Evolutionary conservation across 2,329 filamentous ascomycete species (phyloP).

Genomic region (Ophiostoma piceae): DNA sequence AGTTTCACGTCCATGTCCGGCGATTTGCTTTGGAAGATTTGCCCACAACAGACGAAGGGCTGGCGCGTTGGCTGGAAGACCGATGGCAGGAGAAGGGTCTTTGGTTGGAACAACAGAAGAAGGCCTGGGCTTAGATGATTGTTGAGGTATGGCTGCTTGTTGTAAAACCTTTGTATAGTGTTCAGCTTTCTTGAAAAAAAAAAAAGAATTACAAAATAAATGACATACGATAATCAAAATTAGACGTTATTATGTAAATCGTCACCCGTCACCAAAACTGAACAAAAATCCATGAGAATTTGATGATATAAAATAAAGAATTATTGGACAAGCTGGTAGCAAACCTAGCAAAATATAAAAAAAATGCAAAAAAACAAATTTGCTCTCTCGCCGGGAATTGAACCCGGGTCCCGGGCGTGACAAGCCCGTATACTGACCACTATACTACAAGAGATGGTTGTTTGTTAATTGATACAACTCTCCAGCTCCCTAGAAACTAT

Average conservation of each 20-base stretch:
- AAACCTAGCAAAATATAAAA: no score
- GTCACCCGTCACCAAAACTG: no score
- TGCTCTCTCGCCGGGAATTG: conserved; percentile 1
- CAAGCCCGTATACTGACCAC: conserved; percentile 19
- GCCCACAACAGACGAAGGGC: neutral
- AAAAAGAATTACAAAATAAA: no score
- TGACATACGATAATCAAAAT: no score
- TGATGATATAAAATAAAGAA: no score
- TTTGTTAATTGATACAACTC: neutral
- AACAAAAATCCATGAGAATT: no score
- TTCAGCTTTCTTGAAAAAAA: no score
- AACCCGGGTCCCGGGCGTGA: conserved; percentile 18
- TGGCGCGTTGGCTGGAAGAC: neutral
- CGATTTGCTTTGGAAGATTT: neutral
- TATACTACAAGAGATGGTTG: conserved; percentile 16
- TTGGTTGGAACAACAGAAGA: neutral
- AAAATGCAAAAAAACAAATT: neutral
- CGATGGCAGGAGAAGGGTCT: neutral
- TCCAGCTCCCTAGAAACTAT: neutral
- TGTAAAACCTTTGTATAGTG: neutral
- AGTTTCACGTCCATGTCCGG: neutral
- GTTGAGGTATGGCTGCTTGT: neutral
- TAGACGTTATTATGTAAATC: no score
- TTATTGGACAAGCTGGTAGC: no score
- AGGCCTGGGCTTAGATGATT: neutral